phyloP scores from a whole-genome alignment of 352 stramenopile genomes.

The Phytopythium chamaehyphon region DNA sequence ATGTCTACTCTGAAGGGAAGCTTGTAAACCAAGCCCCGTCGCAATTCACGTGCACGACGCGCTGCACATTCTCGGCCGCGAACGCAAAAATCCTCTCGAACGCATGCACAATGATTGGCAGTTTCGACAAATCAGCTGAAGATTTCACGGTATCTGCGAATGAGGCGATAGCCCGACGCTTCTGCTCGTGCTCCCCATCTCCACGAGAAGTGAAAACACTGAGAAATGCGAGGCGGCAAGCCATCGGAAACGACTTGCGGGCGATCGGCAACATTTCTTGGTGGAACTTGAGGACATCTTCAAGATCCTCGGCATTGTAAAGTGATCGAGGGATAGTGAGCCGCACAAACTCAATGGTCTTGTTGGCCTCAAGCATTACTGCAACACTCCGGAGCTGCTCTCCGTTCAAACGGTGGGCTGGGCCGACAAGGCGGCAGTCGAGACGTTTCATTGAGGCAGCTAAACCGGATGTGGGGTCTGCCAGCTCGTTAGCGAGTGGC shows the following conservation, averaged over 20 bases:
- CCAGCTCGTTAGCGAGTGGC: neutral
- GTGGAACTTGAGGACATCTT: neutral
- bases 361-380: neutral
- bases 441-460: neutral
- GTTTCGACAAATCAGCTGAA: too few species aligned
- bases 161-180: neutral
- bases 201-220: neutral
- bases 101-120: too few species aligned
- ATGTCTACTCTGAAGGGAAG: too few species aligned
- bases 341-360: neutral
- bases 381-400: neutral
- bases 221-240: neutral
- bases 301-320: neutral
- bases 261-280: neutral
- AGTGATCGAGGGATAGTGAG: neutral
- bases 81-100: too few species aligned
- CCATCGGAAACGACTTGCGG: neutral
- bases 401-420: neutral
- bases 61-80: too few species aligned
- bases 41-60: too few species aligned
- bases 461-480: neutral
- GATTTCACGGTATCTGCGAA: neutral
- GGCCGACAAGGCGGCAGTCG: neutral
- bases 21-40: too few species aligned
- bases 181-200: too few species aligned